Base-by-base conservation (phyloP, 495 filamentous ascomycete species). In the Aspergillus ellipticus region DNA sequence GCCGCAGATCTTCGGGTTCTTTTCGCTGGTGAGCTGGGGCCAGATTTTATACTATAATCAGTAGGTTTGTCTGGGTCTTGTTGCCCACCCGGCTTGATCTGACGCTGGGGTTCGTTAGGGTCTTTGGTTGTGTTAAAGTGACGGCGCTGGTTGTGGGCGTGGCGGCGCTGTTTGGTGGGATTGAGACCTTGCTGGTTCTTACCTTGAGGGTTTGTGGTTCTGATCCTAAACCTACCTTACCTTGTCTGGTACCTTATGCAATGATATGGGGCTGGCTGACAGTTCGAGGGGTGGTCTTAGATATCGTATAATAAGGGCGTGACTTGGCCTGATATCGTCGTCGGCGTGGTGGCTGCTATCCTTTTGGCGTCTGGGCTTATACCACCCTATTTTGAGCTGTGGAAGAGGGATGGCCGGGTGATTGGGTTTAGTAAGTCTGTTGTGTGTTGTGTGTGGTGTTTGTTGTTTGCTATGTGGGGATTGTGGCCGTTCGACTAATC, bases 341-440 rank as follows among this genome's bases (percentile, higher is more conserved):
- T 90, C 33, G 85, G 84, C 10, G 69, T 85, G n/a, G 61, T 82
- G 43, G 83, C 84, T 3, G 75, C 84, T 15, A 72, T 86, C 16
- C 69, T 87, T 4, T 71, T 87, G 7, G 79, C 73, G n/a, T 65
- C 68, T 2, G 85, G 88, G 6, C 67, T 91, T 7, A 49, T 92
- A 2, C 86, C 88, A 2, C 86, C 86, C 0, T 91, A 91, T 57
- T 79, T 80, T 51, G 88, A 92, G 64, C 67, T 89, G 5, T 86
- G 80, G 79, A 90, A 90, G 65, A 72, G 87, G 15, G 74, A 79
- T 42, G 88, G 88, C 0, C 73, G 84, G 13, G 86, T 91, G 0
- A 74, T 88, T 33, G 88, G 88, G 1, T 84, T 91, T 19, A 86
- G 85, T 79, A 76, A 62, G 71, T 74, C 62, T 37, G 43, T 15